These are phyloP conservation scores for Komagataella mondaviorum DNA, from an alignment of 805 yeast species.

Conservation along the genomic window DNA sequence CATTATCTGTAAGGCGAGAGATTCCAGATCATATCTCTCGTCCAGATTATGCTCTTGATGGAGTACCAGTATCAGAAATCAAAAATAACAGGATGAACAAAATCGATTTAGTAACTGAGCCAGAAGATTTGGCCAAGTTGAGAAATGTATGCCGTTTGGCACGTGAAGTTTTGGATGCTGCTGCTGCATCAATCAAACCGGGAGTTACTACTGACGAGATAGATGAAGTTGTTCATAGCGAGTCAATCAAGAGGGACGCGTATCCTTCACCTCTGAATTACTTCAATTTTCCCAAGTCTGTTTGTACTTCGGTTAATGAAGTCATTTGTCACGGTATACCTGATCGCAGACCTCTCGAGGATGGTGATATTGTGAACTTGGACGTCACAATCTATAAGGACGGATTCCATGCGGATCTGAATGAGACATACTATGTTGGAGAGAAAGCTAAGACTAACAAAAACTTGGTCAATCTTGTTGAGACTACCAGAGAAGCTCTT, in stretches of 20 bases:
- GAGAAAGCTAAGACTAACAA: constrained; percentile 70
- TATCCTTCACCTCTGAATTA: constrained; percentile 95
- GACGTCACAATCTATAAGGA: constrained; percentile 78
- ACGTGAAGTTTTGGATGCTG: constrained; percentile 81
- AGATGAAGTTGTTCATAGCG: constrained; percentile 77
- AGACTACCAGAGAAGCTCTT: constrained; percentile 78
- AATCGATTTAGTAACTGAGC: constrained; percentile 49
- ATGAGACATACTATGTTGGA: constrained; percentile 95
- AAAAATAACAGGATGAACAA: constrained; percentile 53
- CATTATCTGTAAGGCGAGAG: constrained; percentile 56
- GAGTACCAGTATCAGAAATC: constrained; percentile 71
- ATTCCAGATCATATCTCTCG: constrained; percentile 58
- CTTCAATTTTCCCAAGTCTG: constrained; percentile 83
- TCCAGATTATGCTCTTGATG: constrained; percentile 80
- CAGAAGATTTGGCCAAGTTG: constrained; percentile 52
- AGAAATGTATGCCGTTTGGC: constrained; percentile 65
- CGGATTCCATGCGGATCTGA: constrained; percentile 89
- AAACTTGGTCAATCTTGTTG: constrained; percentile 80
- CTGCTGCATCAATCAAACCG: constrained; percentile 71
- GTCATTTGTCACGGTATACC: constrained; percentile 97
- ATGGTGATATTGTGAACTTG: constrained; percentile 88
- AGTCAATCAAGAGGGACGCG: constrained; percentile 75
- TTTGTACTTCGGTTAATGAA: constrained; percentile 91
- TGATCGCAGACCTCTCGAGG: constrained; percentile 72
- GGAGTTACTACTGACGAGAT: constrained; percentile 92